Evolutionary conservation across 768 basidiomycete species (phyloP).

Genomic region (Naganishia onofrii): DNA sequence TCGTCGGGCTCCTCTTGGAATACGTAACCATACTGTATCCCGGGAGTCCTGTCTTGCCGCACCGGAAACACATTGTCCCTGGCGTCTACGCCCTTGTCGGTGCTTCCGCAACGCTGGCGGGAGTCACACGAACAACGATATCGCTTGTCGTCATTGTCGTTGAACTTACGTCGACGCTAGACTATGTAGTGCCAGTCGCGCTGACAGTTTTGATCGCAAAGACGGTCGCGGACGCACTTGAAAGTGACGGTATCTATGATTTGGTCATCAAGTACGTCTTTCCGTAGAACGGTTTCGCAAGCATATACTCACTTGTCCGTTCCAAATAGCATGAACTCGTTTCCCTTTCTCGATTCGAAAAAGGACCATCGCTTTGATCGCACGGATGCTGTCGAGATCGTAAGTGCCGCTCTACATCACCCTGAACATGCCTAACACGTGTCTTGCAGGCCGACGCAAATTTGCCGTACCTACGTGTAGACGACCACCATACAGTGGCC

Average conservation of each 20-base stretch:
- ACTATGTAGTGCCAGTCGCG: conserved; percentile 64
- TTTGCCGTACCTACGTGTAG: conserved; percentile 69
- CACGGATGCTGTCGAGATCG: conserved; percentile 72
- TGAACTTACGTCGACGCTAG: conserved; percentile 87
- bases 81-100: conserved; percentile 57
- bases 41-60: conserved; percentile 12
- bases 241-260: conserved; percentile 95
- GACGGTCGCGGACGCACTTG: conserved; percentile 80
- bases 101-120: conserved; percentile 87
- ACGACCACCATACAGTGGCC: conserved; percentile 72
- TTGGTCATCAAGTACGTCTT: conserved; percentile 74
- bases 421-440: neutral
- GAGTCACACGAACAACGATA: conserved; percentile 81
- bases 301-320: conserved; percentile 1
- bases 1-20: conserved; percentile 77
- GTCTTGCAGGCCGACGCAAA: conserved; percentile 62
- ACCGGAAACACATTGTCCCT: conserved; percentile 23
- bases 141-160: conserved; percentile 95
- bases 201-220: conserved; percentile 73
- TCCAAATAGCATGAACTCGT: conserved; percentile 64
- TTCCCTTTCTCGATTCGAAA: conserved; percentile 90
- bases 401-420: conserved; percentile 53
- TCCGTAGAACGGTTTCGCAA: neutral
- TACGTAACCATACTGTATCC: conserved; percentile 47
- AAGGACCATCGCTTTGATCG: conserved; percentile 83